phyloP scores from a whole-genome alignment of 257 asterid genomes.

The Penstemon newberryi region DNA sequence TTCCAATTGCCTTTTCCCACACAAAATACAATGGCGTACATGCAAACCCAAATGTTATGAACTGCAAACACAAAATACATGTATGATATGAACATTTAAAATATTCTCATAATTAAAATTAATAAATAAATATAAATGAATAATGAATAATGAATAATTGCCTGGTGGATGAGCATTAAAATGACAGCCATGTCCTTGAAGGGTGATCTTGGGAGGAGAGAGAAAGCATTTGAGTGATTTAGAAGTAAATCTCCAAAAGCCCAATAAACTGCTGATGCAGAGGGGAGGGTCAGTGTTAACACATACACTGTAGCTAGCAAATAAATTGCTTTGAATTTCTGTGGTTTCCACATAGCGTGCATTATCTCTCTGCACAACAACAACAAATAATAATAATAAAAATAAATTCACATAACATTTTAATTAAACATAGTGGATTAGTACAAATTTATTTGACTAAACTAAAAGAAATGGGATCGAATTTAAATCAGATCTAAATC shows the following conservation, averaged over 20 bases:
- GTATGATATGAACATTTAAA: too few species aligned
- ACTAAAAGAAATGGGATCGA: too few species aligned
- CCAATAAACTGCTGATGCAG: conserved; percentile 49
- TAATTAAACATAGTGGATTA: too few species aligned
- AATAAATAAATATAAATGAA: too few species aligned
- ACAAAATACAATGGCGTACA: conserved; percentile 41
- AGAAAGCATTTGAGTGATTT: conserved; percentile 47
- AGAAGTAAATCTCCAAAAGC: conserved; percentile 51
- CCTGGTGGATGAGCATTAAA: conserved; percentile 59
- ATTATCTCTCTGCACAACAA: conserved; percentile 37
- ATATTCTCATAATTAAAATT: too few species aligned
- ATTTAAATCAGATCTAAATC: too few species aligned
- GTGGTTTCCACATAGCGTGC: conserved; percentile 55
- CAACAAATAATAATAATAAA: too few species aligned
- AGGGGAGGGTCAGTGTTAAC: conserved; percentile 44
- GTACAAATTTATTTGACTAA: too few species aligned
- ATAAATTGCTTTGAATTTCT: conserved; percentile 49
- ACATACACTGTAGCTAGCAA: conserved; percentile 43
- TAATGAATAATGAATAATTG: background rate
- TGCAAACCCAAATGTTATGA: conserved; percentile 42
- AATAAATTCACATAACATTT: too few species aligned
- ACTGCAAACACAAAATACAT: conserved; percentile 11
- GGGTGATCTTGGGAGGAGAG: conserved; percentile 44
- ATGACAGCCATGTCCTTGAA: conserved; percentile 49
- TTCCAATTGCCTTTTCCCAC: conserved; percentile 43